Evolutionary conservation across 371 early-diverging fungal species (phyloP), one percentile per base, ranked within the genome.

Genomic region (Rhizoclosmatium hyalinum): DNA sequence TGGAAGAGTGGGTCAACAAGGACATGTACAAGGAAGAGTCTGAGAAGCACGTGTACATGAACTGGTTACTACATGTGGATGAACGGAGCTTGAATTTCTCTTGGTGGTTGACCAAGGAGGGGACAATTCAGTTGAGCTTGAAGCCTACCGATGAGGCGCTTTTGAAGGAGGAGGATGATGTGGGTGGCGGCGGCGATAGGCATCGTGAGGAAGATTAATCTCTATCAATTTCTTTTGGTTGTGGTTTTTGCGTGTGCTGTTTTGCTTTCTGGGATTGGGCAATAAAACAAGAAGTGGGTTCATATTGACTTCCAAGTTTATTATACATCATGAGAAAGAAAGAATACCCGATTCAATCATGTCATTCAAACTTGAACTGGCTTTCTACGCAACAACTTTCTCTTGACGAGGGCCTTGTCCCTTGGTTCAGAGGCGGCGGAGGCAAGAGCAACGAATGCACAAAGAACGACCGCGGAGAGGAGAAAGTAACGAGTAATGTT

Each of bases 1-100:
- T 94, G 82, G 81, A 89, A 67, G 79, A 92, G 76, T 91, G 82
- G 77, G 95, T 98, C 69, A 93, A 95, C 79, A 79, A 88, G 32
- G 83, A 85, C 4, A 94, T 97, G 21, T 81, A 91, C 63, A 81
- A 88, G 63, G 91, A 91, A 39, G 98, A 98, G 79, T 57, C 82
- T 63, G 79, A 76, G 41, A 85, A 87, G 3, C 80, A 83, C 60
- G 79, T 81, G 87, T 96, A 94, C 76, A 90, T 90, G 65, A 76
- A 82, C n/a, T 96, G 94, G 91, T 73, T 91, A 41, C 75, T 84
- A 45, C 67, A 82, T 50, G 79, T 92, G 14, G 94, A 95, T 56
- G 4, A 24, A 12, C 76, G 78, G n/a, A 41, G 75, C 3, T 62
- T 44, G 53, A 79, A 82, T 8, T 83, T 72, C 72, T 55, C 67